A percentile compares a stretch with the other conserved stretches of the same genome.
phyloP scores from a whole-genome alignment of 2,329 filamentous ascomycete genomes.

The Aciculosporium take region DNA sequence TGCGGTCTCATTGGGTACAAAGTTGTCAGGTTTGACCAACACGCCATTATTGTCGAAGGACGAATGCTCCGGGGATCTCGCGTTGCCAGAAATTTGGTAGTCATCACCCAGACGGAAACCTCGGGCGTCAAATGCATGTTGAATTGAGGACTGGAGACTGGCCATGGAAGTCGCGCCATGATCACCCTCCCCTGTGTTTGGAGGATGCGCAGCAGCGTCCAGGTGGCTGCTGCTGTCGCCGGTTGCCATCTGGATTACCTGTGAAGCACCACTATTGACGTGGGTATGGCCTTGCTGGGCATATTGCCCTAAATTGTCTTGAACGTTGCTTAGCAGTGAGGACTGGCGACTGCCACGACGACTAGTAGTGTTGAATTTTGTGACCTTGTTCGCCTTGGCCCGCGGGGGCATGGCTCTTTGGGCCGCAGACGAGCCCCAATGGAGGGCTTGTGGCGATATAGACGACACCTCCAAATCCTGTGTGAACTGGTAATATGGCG shows the following conservation, averaged over 20 bases:
- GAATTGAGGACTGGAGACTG: background rate
- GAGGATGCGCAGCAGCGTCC: constrained; percentile 7
- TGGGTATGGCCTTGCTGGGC: constrained; percentile 6
- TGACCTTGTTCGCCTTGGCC: constrained; percentile 29
- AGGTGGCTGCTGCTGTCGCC: background rate
- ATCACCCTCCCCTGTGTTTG: constrained; percentile 5
- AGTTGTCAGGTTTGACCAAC: background rate
- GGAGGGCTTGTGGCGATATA: constrained; percentile 1
- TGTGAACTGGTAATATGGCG: constrained; percentile 2
- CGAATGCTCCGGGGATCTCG: background rate
- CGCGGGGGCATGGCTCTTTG: constrained; percentile 15
- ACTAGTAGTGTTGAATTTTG: constrained; percentile 20
- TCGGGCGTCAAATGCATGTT: background rate
- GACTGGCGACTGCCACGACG: constrained; percentile 12
- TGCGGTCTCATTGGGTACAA: constrained; percentile 21
- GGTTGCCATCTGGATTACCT: background rate
- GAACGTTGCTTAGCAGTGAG: constrained; percentile 12
- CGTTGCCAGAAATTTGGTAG: background rate
- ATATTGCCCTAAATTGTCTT: constrained; percentile 20
- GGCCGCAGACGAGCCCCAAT: background rate
- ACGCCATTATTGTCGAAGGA: constrained; percentile 4
- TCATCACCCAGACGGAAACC: background rate
- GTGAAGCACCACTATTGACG: constrained; percentile 1
- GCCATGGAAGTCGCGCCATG: constrained; percentile 4
- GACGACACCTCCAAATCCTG: constrained; percentile 5